phyloP scores from a whole-genome alignment of 2,329 filamentous ascomycete species.

The Cadophora malorum region DNA sequence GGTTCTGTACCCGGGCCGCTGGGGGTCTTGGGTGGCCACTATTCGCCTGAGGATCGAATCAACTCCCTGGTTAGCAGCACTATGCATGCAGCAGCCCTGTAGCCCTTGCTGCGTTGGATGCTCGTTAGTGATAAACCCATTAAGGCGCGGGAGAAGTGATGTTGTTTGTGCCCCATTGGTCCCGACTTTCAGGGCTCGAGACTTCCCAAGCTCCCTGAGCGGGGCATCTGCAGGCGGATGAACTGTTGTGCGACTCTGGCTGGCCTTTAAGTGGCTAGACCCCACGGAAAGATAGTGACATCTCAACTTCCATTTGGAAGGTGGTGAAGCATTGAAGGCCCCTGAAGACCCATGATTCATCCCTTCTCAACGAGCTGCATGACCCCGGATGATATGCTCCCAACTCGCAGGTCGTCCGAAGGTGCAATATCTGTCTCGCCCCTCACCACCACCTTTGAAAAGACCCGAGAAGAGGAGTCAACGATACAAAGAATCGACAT shows the following conservation, averaged over 20 bases:
- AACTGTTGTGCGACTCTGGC: conserved; percentile 8
- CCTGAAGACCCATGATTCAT: background rate
- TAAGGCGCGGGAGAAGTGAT: background rate
- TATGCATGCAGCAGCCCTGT: background rate
- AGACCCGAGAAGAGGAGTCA: background rate
- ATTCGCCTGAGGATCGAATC: conserved; percentile 9
- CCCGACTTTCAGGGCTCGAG: background rate
- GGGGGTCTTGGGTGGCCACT: conserved; percentile 4
- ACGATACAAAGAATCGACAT: background rate
- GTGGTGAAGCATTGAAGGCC: background rate
- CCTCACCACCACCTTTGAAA: conserved; percentile 3
- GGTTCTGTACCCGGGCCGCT: conserved; percentile 11
- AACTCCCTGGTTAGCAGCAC: background rate
- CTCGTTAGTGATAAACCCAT: background rate
- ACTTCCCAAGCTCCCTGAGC: background rate
- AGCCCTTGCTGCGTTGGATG: conserved; percentile 13
- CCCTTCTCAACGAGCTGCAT: conserved; percentile 8
- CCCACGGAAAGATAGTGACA: conserved; percentile 9
- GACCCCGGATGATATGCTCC: conserved; percentile 1
- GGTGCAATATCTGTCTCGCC: background rate
- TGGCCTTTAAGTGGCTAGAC: conserved; percentile 11
- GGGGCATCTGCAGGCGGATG: conserved; percentile 10
- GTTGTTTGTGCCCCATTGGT: conserved; percentile 12
- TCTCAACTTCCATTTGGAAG: conserved; percentile 7
- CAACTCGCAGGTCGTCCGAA: conserved; percentile 1